These are phyloP conservation scores for Zostera marina DNA, from an alignment of 116 monocot genomes.

Conservation along the genomic window DNA sequence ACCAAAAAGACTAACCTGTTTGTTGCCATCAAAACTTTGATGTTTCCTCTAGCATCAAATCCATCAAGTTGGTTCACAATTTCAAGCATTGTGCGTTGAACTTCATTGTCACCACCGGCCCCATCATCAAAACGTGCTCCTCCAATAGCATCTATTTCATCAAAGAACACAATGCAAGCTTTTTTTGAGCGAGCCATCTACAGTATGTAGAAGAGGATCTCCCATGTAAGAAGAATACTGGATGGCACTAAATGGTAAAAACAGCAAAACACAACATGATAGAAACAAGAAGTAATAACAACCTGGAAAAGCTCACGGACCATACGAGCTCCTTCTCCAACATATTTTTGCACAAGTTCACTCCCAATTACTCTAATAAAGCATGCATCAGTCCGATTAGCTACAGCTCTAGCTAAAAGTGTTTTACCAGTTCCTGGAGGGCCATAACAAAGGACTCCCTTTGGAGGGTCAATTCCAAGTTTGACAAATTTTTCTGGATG, in stretches of 20 bases:
- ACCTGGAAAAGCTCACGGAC: conserved; percentile 98
- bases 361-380: conserved; percentile 93
- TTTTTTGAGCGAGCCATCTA: conserved; percentile 96
- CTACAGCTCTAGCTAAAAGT: conserved; percentile 85
- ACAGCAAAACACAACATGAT: background rate
- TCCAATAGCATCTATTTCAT: conserved; percentile 91
- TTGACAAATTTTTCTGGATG: conserved; percentile 99
- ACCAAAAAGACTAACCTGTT: conserved; percentile 28
- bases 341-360: conserved; percentile 86
- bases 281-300: background rate
- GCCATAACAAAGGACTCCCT: conserved; percentile 92
- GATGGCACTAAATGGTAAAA: background rate
- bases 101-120: conserved; percentile 89
- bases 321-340: conserved; percentile 97
- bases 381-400: conserved; percentile 95
- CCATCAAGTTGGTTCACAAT: conserved; percentile 93
- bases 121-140: conserved; percentile 95
- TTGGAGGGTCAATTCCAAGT: conserved; percentile 93
- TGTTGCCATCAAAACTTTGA: conserved; percentile 90
- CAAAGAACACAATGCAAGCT: conserved; percentile 87
- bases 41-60: conserved; percentile 87
- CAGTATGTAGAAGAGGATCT: conserved; percentile 16
- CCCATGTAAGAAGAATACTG: conserved; percentile 5
- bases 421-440: conserved; percentile 96
- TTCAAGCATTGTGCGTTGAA: conserved; percentile 92